These are phyloP conservation scores for Boletus vinaceobasis DNA, from an alignment of 768 basidiomycete genomes.

Conservation along the genomic window DNA sequence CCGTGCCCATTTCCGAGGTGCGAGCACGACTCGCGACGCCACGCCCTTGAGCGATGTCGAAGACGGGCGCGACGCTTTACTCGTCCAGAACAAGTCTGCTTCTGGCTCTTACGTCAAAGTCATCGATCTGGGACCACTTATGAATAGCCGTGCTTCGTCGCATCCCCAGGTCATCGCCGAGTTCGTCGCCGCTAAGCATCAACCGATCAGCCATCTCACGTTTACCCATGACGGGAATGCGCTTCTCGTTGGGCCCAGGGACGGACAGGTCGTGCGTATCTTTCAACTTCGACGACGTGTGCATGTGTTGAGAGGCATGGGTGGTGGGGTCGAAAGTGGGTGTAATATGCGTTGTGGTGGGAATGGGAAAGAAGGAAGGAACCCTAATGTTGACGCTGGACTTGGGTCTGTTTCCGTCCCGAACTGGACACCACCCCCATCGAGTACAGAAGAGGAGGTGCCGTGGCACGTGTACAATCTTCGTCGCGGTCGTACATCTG, in stretches of 20 bases:
- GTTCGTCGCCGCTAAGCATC: conserved; percentile 47
- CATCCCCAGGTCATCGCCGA: conserved; percentile 39
- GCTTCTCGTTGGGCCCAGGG: conserved; percentile 47
- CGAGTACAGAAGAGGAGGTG: conserved; percentile 14
- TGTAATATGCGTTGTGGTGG: background rate
- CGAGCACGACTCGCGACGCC: conserved; percentile 3
- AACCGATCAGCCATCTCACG: conserved; percentile 43
- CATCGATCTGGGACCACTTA: conserved; percentile 48
- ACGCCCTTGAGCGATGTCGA: conserved; percentile 14
- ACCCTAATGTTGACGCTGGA: background rate
- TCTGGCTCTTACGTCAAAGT: conserved; percentile 50
- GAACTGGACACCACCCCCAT: background rate
- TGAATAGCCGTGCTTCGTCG: conserved; percentile 16
- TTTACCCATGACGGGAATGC: conserved; percentile 56
- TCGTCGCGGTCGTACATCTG: conserved; percentile 67
- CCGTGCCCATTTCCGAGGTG: conserved; percentile 15
- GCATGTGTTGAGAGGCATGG: conserved; percentile 15
- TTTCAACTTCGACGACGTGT: conserved; percentile 40
- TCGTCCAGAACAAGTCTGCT: conserved; percentile 11
- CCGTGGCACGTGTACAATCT: conserved; percentile 66
- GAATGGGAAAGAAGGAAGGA: conserved; percentile 1
- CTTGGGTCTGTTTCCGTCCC: background rate
- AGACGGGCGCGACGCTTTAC: conserved; percentile 6
- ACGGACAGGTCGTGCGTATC: conserved; percentile 53
- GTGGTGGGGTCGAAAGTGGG: background rate